A percentile compares a stretch with the other conserved stretches of the same genome.
phyloP scores from a whole-genome alignment of 192 early-diverging fungal genomes.

The Podila clonocystis region DNA sequence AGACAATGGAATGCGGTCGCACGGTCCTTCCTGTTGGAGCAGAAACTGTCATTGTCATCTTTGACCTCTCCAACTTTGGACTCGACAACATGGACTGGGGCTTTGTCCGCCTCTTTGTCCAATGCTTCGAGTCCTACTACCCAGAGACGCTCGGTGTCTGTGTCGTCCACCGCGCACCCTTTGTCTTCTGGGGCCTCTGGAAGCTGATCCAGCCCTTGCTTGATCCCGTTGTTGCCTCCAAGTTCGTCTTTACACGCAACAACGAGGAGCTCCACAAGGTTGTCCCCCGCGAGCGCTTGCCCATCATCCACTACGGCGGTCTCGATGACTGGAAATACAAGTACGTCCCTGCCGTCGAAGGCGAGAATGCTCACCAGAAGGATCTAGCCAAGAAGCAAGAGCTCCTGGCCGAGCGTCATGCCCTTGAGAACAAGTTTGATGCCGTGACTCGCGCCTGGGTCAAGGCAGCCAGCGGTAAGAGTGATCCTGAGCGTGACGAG shows the following conservation, averaged over 20 bases:
- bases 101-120: slow-evolving; percentile 77
- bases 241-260: slow-evolving; percentile 79
- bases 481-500: slow-evolving; percentile 42
- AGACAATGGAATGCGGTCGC: slow-evolving; percentile 69
- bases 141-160: slow-evolving; percentile 87
- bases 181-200: slow-evolving; percentile 91
- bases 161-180: slow-evolving; percentile 88
- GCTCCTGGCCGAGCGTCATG: slow-evolving; percentile 38
- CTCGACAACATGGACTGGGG: slow-evolving; percentile 73
- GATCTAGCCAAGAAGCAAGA: slow-evolving; percentile 51
- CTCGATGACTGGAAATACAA: slow-evolving; percentile 61
- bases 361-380: slow-evolving; percentile 55
- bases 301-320: slow-evolving; percentile 71
- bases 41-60: slow-evolving; percentile 78
- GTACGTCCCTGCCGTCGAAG: slow-evolving; percentile 43
- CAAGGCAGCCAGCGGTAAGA: slow-evolving; percentile 37
- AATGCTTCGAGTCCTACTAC: slow-evolving; percentile 89
- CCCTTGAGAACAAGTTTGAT: slow-evolving; percentile 57
- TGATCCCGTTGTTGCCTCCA: slow-evolving; percentile 90
- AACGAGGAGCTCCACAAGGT: slow-evolving; percentile 69
- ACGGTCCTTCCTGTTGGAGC: slow-evolving; percentile 61
- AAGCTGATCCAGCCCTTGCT: slow-evolving; percentile 82
- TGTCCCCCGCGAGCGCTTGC: slow-evolving; percentile 70
- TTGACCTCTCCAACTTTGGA: slow-evolving; percentile 85
- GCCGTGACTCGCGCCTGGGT: slow-evolving; percentile 59